Conservation (phyloP, 331 rosid species). For the Erythrophleum ivorense region DNA sequence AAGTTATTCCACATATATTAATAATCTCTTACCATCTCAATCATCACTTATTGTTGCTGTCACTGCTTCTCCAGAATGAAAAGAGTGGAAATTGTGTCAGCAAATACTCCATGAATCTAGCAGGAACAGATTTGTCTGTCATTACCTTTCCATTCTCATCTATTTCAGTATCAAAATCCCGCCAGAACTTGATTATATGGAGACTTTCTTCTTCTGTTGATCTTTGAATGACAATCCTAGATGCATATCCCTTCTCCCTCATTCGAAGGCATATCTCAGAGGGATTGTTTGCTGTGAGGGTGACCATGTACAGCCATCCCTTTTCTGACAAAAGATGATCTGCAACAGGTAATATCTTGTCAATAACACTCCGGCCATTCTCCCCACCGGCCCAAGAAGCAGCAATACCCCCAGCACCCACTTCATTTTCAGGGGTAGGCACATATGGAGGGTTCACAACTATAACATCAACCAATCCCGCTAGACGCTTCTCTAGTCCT, state of each 20-base stretch:
- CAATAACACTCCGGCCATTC: constrained; percentile 85
- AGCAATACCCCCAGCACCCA: constrained; percentile 73
- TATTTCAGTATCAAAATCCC: constrained; percentile 50
- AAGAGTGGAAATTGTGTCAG: constrained; percentile 45
- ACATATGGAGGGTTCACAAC: constrained; percentile 98
- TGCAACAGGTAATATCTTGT: constrained; percentile 75
- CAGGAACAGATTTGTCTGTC: constrained; percentile 38
- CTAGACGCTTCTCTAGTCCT: constrained; percentile 79
- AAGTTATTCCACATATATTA: background rate
- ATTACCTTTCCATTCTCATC: constrained; percentile 39
- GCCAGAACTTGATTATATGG: constrained; percentile 94
- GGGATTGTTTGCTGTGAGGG: constrained; percentile 80
- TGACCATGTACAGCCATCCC: constrained; percentile 94
- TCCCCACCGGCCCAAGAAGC: constrained; percentile 98
- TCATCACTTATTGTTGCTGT: constrained; percentile 36
- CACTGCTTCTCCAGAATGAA: constrained; percentile 42
- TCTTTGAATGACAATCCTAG: constrained; percentile 84
- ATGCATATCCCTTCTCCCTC: constrained; percentile 84
- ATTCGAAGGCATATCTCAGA: constrained; percentile 74
- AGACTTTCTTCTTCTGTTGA: constrained; percentile 93
- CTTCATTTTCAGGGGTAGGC: constrained; percentile 96
- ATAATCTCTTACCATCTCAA: constrained; percentile 22
- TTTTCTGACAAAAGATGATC: constrained; percentile 80
- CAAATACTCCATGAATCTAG: constrained; percentile 48
- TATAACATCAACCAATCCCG: constrained; percentile 81